These are phyloP conservation scores for Blastobotrys serpentis DNA, from an alignment of 1,139 yeast genomes.

Conservation along the genomic window DNA sequence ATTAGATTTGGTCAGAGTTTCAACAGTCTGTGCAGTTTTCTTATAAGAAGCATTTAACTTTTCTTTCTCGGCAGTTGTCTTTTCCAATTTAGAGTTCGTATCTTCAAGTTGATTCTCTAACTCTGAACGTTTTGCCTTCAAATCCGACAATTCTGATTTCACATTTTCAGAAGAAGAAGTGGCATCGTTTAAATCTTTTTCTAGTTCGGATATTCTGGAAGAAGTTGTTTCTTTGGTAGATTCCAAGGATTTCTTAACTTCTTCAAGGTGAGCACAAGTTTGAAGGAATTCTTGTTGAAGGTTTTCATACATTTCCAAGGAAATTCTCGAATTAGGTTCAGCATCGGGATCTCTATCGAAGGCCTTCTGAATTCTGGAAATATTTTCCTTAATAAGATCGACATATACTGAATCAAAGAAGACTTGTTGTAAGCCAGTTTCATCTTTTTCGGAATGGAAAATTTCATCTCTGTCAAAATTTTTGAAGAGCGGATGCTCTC, in stretches of 20 bases:
- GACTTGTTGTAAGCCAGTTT: slow-evolving; percentile 83
- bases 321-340: slow-evolving; percentile 66
- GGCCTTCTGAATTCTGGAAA: slow-evolving; percentile 64
- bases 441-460: slow-evolving; percentile 56
- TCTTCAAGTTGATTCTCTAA: slow-evolving; percentile 19
- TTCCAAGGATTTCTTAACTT: slow-evolving; percentile 29
- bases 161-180: slow-evolving; percentile 11
- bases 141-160: slow-evolving; percentile 11
- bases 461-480: slow-evolving; percentile 45
- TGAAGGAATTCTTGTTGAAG: slow-evolving; percentile 47
- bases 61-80: slow-evolving; percentile 15
- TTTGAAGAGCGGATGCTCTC: slow-evolving; percentile 55
- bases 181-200: slow-evolving; percentile 13
- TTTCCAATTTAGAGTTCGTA: slow-evolving; percentile 11
- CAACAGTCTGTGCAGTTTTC: slow-evolving; percentile 21
- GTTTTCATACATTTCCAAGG: slow-evolving; percentile 70
- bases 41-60: slow-evolving; percentile 22
- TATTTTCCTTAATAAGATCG: slow-evolving; percentile 65
- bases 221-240: slow-evolving; percentile 21
- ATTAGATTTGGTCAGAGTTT: slow-evolving; percentile 23
- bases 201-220: slow-evolving; percentile 14
- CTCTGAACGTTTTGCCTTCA: slow-evolving; percentile 22
- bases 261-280: slow-evolving; percentile 38
- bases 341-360: slow-evolving; percentile 69
- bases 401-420: slow-evolving; percentile 69